These are phyloP conservation scores for Carex sylvatica DNA, from an alignment of 202 grass and related monocot species.

Conservation along the genomic window DNA sequence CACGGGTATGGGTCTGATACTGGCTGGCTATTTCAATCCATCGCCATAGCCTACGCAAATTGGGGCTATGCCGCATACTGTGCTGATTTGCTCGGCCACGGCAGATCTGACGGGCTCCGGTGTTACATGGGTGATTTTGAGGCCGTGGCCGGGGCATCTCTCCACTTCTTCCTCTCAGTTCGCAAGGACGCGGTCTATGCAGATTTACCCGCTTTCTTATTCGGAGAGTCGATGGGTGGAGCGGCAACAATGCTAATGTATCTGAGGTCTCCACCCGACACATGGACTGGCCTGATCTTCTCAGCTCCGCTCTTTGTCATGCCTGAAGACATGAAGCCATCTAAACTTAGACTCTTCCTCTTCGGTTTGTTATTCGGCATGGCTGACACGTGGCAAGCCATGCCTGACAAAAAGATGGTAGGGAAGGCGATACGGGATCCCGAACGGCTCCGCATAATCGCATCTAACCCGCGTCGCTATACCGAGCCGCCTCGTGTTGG, in stretches of 20 bases:
- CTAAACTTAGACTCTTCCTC: constrained; percentile 46
- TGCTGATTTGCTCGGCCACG: constrained; percentile 67
- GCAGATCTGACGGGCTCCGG: constrained; percentile 59
- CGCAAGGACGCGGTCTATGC: constrained; percentile 15
- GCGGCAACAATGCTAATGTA: constrained; percentile 60
- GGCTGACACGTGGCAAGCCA: constrained; percentile 64
- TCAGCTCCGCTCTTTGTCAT: constrained; percentile 61
- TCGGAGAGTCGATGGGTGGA: constrained; percentile 75
- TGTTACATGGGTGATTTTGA: constrained; percentile 66
- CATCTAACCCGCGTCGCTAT: constrained; percentile 49
- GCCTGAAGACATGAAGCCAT: constrained; percentile 60
- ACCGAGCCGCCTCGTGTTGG: constrained; percentile 46
- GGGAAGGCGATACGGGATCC: constrained; percentile 45
- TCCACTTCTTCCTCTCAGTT: constrained; percentile 61
- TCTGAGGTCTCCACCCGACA: constrained; percentile 39
- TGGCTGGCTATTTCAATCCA: constrained; percentile 65
- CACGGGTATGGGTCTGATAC: constrained; percentile 59
- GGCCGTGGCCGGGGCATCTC: constrained; percentile 42
- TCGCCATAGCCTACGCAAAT: constrained; percentile 43
- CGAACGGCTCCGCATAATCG: constrained; percentile 42
- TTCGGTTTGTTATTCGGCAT: constrained; percentile 63
- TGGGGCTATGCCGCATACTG: constrained; percentile 74
- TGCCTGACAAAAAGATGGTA: constrained; percentile 61
- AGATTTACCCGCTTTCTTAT: constrained; percentile 51
- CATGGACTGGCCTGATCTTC: constrained; percentile 57